Evolutionary conservation across 2,329 filamentous ascomycete genomes (phyloP).

Genomic region (Calonectria hongkongensis): DNA sequence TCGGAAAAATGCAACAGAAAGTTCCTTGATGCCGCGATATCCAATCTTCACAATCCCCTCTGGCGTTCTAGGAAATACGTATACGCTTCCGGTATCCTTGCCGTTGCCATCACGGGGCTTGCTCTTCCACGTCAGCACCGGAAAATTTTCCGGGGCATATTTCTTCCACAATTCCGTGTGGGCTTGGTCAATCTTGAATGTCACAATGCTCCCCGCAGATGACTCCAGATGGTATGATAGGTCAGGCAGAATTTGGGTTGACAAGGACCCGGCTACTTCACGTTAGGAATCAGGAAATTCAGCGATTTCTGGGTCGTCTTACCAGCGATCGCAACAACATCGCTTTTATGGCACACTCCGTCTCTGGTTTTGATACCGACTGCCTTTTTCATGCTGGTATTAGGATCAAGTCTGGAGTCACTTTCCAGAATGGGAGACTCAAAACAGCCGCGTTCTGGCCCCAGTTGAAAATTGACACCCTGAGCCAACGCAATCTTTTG

Average conservation of each 20-base stretch:
- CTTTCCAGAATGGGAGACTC: background rate
- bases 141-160: slow-evolving; percentile 2
- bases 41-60: slow-evolving; percentile 3
- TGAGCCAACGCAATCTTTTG: background rate
- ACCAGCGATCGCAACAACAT: slow-evolving; percentile 2
- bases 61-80: slow-evolving; percentile 2
- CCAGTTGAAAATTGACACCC: background rate
- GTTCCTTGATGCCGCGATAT: background rate
- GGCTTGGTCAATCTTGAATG: slow-evolving; percentile 3
- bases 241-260: background rate
- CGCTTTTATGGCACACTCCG: background rate
- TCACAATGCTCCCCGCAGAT: background rate
- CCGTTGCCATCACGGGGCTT: background rate
- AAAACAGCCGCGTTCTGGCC: background rate
- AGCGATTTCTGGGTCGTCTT: background rate
- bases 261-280: slow-evolving; percentile 6
- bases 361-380: slow-evolving; percentile 5
- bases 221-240: background rate
- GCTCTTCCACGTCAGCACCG: slow-evolving; percentile 6
- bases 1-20: background rate
- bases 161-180: background rate
- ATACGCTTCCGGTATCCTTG: slow-evolving; percentile 7
- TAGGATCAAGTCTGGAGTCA: background rate
- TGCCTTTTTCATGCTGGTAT: background rate
- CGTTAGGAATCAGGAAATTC: too few species aligned